These are phyloP conservation scores for Nakaseomyces uthaithaninus DNA, from an alignment of 1,139 yeast species.

Conservation along the genomic window DNA sequence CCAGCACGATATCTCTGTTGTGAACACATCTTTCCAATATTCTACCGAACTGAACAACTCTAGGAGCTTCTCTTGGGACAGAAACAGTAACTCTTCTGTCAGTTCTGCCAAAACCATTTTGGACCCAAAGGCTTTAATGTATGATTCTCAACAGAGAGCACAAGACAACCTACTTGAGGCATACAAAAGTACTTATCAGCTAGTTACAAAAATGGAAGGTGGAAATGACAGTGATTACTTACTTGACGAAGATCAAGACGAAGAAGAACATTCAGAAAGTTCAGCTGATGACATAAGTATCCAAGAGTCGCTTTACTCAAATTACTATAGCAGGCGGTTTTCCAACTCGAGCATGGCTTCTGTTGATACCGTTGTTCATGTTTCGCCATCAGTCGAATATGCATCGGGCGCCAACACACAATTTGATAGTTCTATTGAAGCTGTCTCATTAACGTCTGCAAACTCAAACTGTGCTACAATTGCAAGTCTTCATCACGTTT, in stretches of 20 bases:
- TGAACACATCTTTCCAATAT: neutral
- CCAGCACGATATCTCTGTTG: neutral
- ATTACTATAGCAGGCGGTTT: neutral
- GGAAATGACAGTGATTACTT: neutral
- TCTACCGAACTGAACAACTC: neutral
- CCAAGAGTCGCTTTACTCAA: neutral
- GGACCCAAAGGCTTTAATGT: neutral
- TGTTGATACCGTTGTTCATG: neutral
- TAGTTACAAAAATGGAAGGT: neutral
- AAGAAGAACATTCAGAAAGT: too few relatives aligned
- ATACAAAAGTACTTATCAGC: neutral
- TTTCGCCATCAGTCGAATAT: neutral
- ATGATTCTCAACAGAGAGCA: conserved; percentile 5
- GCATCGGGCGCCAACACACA: neutral
- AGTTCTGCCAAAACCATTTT: conserved; percentile 1
- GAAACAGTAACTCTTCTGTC: neutral
- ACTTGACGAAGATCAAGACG: neutral
- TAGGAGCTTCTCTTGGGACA: conserved; percentile 2
- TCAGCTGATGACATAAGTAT: neutral
- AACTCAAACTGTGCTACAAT: neutral
- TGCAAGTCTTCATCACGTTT: neutral
- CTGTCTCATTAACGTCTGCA: neutral
- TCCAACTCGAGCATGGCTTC: neutral
- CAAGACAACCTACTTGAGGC: neutral
- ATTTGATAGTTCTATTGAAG: neutral